A percentile compares a stretch with the other conserved stretches of the same genome.
phyloP scores from a whole-genome alignment of 176 grass and related monocot species.

The Panicum miliaceum region DNA sequence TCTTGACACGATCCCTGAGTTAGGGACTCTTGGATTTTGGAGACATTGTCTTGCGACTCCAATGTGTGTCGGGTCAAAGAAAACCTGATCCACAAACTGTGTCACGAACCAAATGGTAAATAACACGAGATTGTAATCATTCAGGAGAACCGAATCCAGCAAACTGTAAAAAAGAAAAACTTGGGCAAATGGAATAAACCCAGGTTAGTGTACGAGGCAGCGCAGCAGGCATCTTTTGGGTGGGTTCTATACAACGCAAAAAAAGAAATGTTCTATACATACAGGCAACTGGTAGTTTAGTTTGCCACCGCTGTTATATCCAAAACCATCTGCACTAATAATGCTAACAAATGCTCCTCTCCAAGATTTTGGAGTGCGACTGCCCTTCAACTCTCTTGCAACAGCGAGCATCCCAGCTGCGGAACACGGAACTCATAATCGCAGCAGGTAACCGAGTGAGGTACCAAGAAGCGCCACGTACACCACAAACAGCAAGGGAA shows the following conservation, averaged over 20 bases:
- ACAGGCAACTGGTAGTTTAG: conserved; percentile 23
- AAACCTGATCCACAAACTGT: not conserved
- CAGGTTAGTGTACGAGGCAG: conserved; percentile 41
- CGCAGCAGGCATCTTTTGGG: conserved; percentile 39
- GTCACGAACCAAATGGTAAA: not conserved
- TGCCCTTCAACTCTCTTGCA: conserved; percentile 28
- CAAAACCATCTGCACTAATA: conserved; percentile 49
- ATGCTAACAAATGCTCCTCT: conserved; percentile 7
- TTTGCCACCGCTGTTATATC: conserved; percentile 36
- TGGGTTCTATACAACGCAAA: conserved; percentile 60
- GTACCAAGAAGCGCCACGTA: conserved; percentile 78
- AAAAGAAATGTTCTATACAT: conserved; percentile 47
- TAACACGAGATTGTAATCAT: not conserved
- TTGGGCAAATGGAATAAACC: not conserved
- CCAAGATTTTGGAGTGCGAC: conserved; percentile 6
- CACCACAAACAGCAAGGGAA: conserved; percentile 84
- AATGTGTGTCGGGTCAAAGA: not conserved
- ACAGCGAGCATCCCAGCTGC: not conserved
- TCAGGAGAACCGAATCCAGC: conserved; percentile 13
- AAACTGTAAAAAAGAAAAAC: not conserved
- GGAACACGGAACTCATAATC: conserved; percentile 51
- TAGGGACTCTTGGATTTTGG: not conserved
- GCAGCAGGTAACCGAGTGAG: conserved; percentile 72
- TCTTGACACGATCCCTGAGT: not conserved
- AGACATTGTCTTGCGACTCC: not conserved